These are phyloP conservation scores for Triangularia verruculosa DNA, from an alignment of 2,329 filamentous ascomycete species.

Conservation along the genomic window DNA sequence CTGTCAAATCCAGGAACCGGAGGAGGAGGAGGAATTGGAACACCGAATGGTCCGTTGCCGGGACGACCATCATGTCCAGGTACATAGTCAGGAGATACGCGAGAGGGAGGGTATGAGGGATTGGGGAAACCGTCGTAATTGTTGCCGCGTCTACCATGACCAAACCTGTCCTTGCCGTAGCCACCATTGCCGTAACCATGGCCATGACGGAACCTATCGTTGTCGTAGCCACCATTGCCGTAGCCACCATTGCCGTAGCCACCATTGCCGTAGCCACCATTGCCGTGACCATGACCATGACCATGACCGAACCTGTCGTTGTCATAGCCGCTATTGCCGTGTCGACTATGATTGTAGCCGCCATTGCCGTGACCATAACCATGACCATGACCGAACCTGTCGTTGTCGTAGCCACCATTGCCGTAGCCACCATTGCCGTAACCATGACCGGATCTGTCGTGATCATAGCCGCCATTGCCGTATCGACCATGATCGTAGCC, in stretches of 20 bases:
- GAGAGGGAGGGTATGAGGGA: neutral
- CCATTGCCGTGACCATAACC: too few relatives aligned
- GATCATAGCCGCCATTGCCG: neutral
- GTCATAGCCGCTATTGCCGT: too few relatives aligned
- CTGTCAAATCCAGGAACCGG: neutral
- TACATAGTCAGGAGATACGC: neutral
- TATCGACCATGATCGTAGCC: neutral
- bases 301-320: neutral
- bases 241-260: too few relatives aligned
- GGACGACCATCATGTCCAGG: neutral
- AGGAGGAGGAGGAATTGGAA: neutral
- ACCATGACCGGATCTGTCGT: neutral
- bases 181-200: neutral
- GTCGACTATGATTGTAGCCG: too few relatives aligned
- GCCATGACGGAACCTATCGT: neutral
- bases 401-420: neutral
- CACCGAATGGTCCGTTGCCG: neutral
- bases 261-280: too few relatives aligned
- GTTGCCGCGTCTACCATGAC: too few relatives aligned
- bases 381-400: neutral
- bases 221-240: too few relatives aligned
- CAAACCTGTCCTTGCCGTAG: too few relatives aligned
- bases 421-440: constrained; percentile 7
- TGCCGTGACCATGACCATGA: neutral
- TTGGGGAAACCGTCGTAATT: neutral